Evolutionary conservation across 2,329 filamentous ascomycete genomes (phyloP).

Genomic region (Exophiala calicioides): DNA sequence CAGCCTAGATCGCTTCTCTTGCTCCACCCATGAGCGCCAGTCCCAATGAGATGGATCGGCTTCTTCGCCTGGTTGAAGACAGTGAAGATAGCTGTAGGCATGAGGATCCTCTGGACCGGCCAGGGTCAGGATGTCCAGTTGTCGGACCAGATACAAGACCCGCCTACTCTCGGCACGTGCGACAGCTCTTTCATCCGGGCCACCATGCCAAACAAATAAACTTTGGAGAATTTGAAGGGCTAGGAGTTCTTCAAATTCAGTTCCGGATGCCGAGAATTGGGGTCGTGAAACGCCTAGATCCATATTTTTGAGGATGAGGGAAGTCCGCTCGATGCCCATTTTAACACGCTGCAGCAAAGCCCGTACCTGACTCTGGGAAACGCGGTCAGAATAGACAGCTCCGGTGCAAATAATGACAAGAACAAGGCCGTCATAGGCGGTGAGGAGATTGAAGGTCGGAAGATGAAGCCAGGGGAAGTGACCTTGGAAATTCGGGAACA

Average conservation of each 20-base stretch:
- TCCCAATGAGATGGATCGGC: conserved; percentile 58
- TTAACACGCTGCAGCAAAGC: conserved; percentile 67
- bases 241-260: conserved; percentile 57
- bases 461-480: conserved; percentile 74
- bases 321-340: conserved; percentile 38
- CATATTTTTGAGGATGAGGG: conserved; percentile 30
- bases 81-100: conserved; percentile 62
- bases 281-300: conserved; percentile 19
- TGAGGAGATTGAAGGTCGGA: conserved; percentile 67
- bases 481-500: conserved; percentile 71
- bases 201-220: conserved; percentile 70
- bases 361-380: conserved; percentile 62
- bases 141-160: conserved; percentile 52
- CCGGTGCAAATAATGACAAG: conserved; percentile 72
- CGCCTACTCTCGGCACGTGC: conserved; percentile 53
- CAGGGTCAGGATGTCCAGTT: conserved; percentile 58
- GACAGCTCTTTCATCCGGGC: conserved; percentile 63
- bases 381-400: conserved; percentile 69
- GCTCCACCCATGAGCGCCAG: conserved; percentile 68
- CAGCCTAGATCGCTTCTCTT: conserved; percentile 67
- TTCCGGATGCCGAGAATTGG: conserved; percentile 53
- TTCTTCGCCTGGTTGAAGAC: conserved; percentile 50
- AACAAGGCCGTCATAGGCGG: conserved; percentile 67
- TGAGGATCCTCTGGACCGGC: conserved; percentile 49
- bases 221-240: conserved; percentile 63